Base-by-base conservation (phyloP, 2,329 filamentous ascomycete genomes). In the Xylariaceae sp. region DNA sequence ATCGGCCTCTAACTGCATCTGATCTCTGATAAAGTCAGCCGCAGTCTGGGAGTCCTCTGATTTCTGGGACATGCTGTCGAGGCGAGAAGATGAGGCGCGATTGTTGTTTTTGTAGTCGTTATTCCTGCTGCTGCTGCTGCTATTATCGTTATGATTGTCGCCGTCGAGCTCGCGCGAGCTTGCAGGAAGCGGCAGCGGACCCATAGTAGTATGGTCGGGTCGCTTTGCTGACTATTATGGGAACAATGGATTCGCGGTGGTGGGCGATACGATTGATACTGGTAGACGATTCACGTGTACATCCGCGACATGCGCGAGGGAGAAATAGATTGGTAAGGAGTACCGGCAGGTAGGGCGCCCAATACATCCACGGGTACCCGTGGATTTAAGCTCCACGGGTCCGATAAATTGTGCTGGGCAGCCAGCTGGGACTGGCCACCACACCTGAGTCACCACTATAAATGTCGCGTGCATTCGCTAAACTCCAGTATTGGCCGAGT, bases 1-100 rank as follows among this genome's bases (percentile, higher is more conserved):
- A 74, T 99, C 94, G 18, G 89, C 89, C 73, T 99, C 94, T 49
- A 99, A 85, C 62, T 87, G 85, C 67, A 96, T 85, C 69, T 99
- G 94, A 51, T 85, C 85, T 64, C 89, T 84, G 62, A 99, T 90
- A 69, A 95, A 97, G 26, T 89, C 86, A 56, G 83, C 84, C 30
- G 87, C 87, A 15, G 87, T 90, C 63, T 89, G 86, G 1, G 86
- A 89, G 51, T 80, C 74, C 45, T 84, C 77, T 0, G 67, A 70
- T 47, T 75, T 72, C 49, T 83, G 81, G 30, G 82, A 85, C 62
- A 82, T 78, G 72, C 83, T 85, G 56, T 79, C 76, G 60, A 74
- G 80, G 60, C 81, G 80, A 30, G 72, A 63, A 5, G 65, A 56
- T 26, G 65, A 49, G 2, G 63, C 54, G 10, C 62, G 55, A 15